Evolutionary conservation across 805 yeast species (phyloP), one percentile per base, ranked within the genome.

Genomic region (Candida ovalis): DNA sequence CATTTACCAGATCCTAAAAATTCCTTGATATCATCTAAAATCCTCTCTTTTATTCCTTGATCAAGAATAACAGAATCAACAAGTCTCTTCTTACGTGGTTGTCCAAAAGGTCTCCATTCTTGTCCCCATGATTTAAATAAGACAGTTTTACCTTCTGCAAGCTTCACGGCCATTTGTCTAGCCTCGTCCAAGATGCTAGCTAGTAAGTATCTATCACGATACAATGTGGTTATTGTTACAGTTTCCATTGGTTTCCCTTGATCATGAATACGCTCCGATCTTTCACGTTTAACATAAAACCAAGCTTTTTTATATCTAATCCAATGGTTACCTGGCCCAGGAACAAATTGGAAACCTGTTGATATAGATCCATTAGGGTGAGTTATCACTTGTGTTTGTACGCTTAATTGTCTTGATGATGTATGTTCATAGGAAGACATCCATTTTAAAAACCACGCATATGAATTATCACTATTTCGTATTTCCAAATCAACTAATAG

Each of bases 41-140:
- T 80, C 9, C 63, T 56, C 49, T 85, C 87, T 51, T 82, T 82
- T 44, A 94, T 74, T 2, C 88, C 90, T 22, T 75, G 66, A 64
- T 90, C 98, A 45, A 94, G 71, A 23, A 94, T 82, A 15, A 94
- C 99, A 7, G 96, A 86, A 3, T 86, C 92, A 35, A 92, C 69
- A 24, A 85, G 68, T 57, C 99, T 75, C 68, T 92, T 92, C 58
- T 83, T 84, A 53, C 97, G 77, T 1, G 99, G 98, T 63, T 84
- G 91, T 2, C 99, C 99, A 72, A 94, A 94, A 4, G 96, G 96
- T 60, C 98, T 76, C 99, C 99, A 94, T 62, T 94, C 99, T 25
- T 96, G 96, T 0, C 98, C 99, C 88, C 94, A 92, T 10, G 96
- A 86, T 3, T 97, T 88, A 66, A 80, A 94, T 4, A 94, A 70